These are phyloP conservation scores for Phyllosticta citribraziliensis DNA, from an alignment of 2,329 filamentous ascomycete genomes.

Conservation along the genomic window DNA sequence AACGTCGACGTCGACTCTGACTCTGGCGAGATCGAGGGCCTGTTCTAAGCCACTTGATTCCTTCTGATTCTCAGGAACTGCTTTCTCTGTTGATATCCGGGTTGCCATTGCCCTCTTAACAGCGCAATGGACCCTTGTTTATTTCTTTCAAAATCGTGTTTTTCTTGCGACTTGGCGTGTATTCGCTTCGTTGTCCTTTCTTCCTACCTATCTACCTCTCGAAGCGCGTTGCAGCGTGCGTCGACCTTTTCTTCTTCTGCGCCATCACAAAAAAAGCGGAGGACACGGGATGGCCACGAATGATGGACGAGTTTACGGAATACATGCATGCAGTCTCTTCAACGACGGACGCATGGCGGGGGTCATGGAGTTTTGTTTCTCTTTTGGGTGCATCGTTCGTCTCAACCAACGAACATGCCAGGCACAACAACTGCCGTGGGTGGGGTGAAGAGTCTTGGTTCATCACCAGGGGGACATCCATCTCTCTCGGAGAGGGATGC, in stretches of 20 bases:
- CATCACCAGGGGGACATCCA: neutral
- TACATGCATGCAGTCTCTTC: neutral
- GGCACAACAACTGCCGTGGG: too few species aligned
- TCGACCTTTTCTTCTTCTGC: neutral
- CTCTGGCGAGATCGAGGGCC: conserved; percentile 50
- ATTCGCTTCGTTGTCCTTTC: neutral
- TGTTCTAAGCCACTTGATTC: conserved; percentile 58
- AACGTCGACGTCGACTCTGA: conserved; percentile 66
- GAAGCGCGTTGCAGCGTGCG: neutral
- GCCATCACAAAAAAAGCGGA: neutral
- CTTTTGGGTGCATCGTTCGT: neutral
- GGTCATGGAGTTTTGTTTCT: neutral
- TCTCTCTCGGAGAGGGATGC: too few species aligned
- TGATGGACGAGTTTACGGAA: neutral
- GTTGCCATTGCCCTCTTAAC: neutral
- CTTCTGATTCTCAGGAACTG: neutral
- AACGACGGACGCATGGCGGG: neutral
- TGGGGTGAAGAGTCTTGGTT: neutral
- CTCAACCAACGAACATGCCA: neutral
- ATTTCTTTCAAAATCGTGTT: neutral
- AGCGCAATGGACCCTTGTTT: neutral
- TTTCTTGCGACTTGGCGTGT: neutral
- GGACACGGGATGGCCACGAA: neutral
- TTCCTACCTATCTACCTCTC: too few species aligned
- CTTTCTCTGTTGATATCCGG: neutral